phyloP scores from a whole-genome alignment of 2,329 filamentous ascomycete genomes.

The Fusarium palustre region DNA sequence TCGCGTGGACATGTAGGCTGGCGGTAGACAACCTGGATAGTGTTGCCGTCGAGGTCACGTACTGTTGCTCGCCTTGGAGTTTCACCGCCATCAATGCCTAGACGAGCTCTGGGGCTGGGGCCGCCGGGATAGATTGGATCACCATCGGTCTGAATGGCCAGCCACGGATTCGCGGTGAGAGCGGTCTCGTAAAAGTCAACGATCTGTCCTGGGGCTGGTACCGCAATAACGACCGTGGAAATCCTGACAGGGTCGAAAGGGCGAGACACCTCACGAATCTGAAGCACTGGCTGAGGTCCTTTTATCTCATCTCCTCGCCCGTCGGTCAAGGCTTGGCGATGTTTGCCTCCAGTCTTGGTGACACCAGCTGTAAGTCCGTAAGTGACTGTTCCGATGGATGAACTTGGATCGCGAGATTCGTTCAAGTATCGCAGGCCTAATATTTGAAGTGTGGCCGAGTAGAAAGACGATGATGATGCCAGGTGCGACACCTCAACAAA shows the following conservation, averaged over 20 bases:
- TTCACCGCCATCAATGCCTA: conserved; percentile 50
- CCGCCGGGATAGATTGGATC: conserved; percentile 39
- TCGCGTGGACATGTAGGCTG: conserved; percentile 49
- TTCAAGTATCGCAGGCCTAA: conserved; percentile 75
- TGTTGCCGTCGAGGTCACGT: conserved; percentile 85
- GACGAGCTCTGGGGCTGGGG: conserved; percentile 45
- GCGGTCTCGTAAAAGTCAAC: conserved; percentile 78
- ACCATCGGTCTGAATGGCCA: conserved; percentile 51
- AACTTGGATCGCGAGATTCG: conserved; percentile 42
- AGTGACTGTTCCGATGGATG: conserved; percentile 53
- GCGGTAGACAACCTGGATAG: conserved; percentile 78
- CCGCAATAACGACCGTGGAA: conserved; percentile 73
- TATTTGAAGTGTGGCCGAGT: conserved; percentile 80
- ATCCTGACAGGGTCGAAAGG: conserved; percentile 56
- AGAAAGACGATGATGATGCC: conserved; percentile 84
- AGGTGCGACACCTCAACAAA: conserved; percentile 78
- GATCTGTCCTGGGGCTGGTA: conserved; percentile 73
- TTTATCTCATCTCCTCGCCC: conserved; percentile 41
- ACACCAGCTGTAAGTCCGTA: conserved; percentile 53
- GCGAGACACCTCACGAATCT: conserved; percentile 57
- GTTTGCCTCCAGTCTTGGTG: conserved; percentile 36
- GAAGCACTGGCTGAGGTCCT: conserved; percentile 54
- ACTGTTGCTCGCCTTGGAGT: conserved; percentile 64
- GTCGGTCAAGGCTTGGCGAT: conserved; percentile 28
- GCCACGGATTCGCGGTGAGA: conserved; percentile 69